A percentile compares a stretch with the other conserved stretches of the same genome.
Evolutionary conservation across 2,329 filamentous ascomycete genomes (phyloP).

Genomic region (Nigrospora sphaerica): DNA sequence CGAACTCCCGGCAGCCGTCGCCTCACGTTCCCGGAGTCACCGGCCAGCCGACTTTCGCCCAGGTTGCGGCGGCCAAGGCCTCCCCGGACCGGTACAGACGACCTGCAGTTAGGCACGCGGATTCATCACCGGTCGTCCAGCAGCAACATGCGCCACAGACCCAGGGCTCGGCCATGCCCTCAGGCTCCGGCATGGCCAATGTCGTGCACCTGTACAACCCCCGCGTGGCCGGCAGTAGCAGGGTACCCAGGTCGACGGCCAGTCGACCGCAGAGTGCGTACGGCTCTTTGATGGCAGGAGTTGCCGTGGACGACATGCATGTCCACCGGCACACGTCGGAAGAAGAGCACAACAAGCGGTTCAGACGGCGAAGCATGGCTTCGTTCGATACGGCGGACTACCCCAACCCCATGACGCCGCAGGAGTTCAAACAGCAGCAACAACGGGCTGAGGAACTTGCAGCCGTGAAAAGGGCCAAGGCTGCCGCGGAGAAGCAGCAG

Average conservation of each 20-base stretch:
- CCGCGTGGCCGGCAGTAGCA: conserved; percentile 27
- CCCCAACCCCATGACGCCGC: conserved; percentile 28
- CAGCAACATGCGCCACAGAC: conserved; percentile 10
- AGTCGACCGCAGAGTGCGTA: conserved; percentile 46
- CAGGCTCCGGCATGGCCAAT: conserved; percentile 45
- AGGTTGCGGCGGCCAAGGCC: conserved; percentile 54
- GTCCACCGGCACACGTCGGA: conserved; percentile 47
- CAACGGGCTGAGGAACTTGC: conserved; percentile 10
- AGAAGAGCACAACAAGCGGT: conserved; percentile 68
- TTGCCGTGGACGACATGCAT: conserved; percentile 61
- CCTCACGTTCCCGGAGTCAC: conserved; percentile 29
- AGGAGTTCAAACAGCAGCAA: conserved; percentile 22
- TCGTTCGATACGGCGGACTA: conserved; percentile 45
- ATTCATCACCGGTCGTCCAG: conserved; percentile 28
- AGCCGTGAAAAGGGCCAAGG: conserved; percentile 22
- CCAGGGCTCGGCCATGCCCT: conserved; percentile 35
- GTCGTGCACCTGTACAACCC: conserved; percentile 49
- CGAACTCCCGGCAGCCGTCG: conserved; percentile 36
- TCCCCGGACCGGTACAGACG: conserved; percentile 82
- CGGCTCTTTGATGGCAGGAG: conserved; percentile 33
- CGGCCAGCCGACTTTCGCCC: conserved; percentile 46
- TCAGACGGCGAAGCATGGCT: conserved; percentile 77
- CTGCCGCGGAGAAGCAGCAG: neutral
- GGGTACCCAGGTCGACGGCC: conserved; percentile 21
- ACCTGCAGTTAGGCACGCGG: conserved; percentile 46